These are phyloP conservation scores for Nematocida sp. DNA, from an alignment of 371 early-diverging fungal genomes.

Conservation along the genomic window DNA sequence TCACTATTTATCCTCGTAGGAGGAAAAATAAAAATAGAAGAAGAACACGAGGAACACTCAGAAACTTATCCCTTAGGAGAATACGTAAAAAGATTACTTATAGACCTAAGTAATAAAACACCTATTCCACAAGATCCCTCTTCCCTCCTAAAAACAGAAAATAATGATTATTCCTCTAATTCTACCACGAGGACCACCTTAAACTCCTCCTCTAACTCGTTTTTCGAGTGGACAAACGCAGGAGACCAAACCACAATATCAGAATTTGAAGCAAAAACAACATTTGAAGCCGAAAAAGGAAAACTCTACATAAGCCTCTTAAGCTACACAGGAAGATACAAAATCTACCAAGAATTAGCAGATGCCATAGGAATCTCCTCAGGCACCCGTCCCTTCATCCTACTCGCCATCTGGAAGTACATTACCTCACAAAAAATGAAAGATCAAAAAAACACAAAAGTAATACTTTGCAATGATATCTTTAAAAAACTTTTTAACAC, in stretches of 20 bases:
- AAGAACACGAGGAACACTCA: conserved; percentile 21
- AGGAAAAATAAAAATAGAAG: conserved; percentile 61
- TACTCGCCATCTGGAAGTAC: conserved; percentile 53
- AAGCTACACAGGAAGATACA: conserved; percentile 41
- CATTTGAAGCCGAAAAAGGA: conserved; percentile 6
- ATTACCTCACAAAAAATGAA: conserved; percentile 53
- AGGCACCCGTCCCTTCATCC: conserved; percentile 35
- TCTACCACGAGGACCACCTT: not conserved
- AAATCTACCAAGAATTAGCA: conserved; percentile 21
- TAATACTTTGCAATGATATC: conserved; percentile 35
- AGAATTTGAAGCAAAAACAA: conserved; percentile 49
- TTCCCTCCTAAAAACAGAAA: not conserved
- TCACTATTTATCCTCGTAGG: conserved; percentile 56
- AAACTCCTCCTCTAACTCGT: not conserved
- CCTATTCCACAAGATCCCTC: not conserved
- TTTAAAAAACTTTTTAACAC: conserved; percentile 23
- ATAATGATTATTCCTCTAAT: not conserved
- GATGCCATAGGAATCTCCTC: conserved; percentile 26
- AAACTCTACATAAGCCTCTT: conserved; percentile 19
- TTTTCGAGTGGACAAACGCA: conserved; percentile 49
- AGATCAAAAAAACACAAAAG: not conserved
- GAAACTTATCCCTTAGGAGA: conserved; percentile 55
- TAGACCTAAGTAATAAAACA: conserved; percentile 2
- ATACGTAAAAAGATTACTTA: conserved; percentile 23
- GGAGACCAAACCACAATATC: not conserved